Conservation (phyloP, 2,329 filamentous ascomycete genomes). For the Penicillium occitanis region DNA sequence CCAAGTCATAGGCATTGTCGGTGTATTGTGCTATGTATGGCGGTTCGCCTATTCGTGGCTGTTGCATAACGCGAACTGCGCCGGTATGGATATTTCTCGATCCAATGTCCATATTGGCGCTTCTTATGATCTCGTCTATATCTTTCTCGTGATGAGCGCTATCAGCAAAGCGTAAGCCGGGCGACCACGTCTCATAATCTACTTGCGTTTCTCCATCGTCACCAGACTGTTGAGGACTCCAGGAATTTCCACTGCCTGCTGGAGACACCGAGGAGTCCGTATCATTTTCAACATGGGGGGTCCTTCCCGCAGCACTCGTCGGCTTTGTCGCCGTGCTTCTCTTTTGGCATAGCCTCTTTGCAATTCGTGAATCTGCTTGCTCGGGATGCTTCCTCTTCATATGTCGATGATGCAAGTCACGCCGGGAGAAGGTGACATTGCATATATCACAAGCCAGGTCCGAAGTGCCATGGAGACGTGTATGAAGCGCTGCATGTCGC, state of each 20-base stretch:
- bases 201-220: background rate
- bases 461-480: slow-evolving; percentile 31
- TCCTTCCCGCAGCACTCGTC: background rate
- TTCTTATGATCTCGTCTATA: background rate
- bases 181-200: background rate
- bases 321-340: background rate
- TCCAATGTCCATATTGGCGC: background rate
- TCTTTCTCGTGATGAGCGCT: background rate
- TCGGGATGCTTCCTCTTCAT: slow-evolving; percentile 46
- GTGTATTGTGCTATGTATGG: background rate
- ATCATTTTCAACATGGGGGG: background rate
- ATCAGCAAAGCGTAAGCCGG: background rate
- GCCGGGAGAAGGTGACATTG: slow-evolving; percentile 42
- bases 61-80: background rate
- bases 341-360: background rate
- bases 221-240: background rate
- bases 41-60: background rate
- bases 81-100: background rate
- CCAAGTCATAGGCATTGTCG: background rate
- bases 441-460: slow-evolving; percentile 41
- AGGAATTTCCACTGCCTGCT: background rate
- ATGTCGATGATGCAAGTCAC: slow-evolving; percentile 43
- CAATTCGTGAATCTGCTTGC: slow-evolving; percentile 1
- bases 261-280: background rate
- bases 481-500: slow-evolving; percentile 44